These are phyloP conservation scores for Spinacia oleracea DNA, from an alignment of 179 eudicot genomes.

Conservation along the genomic window DNA sequence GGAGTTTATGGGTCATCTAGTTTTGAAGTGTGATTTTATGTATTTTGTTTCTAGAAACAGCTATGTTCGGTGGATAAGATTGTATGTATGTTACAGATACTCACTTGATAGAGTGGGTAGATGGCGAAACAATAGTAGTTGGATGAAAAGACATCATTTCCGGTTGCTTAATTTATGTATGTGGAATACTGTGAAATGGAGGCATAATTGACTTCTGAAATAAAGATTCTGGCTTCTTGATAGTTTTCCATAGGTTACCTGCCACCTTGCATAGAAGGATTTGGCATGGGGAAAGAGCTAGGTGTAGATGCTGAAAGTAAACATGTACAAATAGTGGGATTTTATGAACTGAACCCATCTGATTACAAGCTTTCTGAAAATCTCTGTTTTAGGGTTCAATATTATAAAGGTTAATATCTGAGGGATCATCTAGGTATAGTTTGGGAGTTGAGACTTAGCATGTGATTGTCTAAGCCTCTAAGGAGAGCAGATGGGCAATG, in stretches of 20 bases:
- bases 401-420: not conserved
- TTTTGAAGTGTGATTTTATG: not conserved
- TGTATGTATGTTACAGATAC: not conserved
- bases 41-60: not conserved
- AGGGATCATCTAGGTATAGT: not conserved
- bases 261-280: no score
- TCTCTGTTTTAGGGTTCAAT: not conserved
- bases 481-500: not conserved
- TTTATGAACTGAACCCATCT: not conserved
- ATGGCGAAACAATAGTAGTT: not conserved
- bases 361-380: not conserved
- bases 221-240: not conserved
- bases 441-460: constrained; percentile 1
- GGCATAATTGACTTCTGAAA: not conserved
- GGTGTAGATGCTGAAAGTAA: no score
- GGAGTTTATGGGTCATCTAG: not conserved
- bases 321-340: no score
- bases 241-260: not conserved
- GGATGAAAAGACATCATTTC: not conserved
- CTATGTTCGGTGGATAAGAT: not conserved
- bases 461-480: not conserved
- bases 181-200: not conserved
- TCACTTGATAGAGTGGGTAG: not conserved
- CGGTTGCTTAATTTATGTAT: not conserved
- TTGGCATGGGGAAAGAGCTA: no score